Base-by-base conservation (phyloP, 2,329 filamentous ascomycete species). In the Didymella lethalis region DNA sequence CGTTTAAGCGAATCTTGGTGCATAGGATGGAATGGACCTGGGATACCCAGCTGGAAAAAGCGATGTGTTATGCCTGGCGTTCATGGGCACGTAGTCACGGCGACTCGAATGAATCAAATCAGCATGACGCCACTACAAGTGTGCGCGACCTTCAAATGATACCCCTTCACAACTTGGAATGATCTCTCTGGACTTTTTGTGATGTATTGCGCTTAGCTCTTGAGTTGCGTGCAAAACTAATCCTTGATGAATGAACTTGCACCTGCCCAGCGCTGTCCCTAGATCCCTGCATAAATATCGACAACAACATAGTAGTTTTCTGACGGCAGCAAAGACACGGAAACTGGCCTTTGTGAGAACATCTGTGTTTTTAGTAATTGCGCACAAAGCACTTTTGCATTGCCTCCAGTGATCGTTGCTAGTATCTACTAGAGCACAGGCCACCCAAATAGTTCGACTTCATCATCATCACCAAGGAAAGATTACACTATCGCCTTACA, bases 1-100 rank as follows among this genome's bases (percentile, higher is more conserved):
- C 78, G 95, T 98, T 80, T 98, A 96, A 90, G 75, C 70, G 59
- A 50, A 36, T 53, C 50, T 43, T 63, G 66, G 61, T 65, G 66
- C 59, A 68, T 71, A 64, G 60, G 64, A 60, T 64, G 64, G 66
- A 64, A 62, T 61, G 66, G 63, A 69, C 66, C 67, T 68, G 66
- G 70, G 69, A 72, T 73, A 74, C 67, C 71, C 70, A 68, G 69
- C 64, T 67, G 64, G 65, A 48, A 70, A 74, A 76, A 75, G 71
- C 67, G 73, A 70, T 72, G 70, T 69, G 67, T 65, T 69, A 70
- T 72, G 73, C 73, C 69, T 57, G 66, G 68, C 68, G 73, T 76
- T 76, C 68, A 75, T 67, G 70, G 73, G 68, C 72, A 73, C 66
- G 65, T 71, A 72, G 74, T 75, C 71, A 70, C 64, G 67, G 69